Evolutionary conservation across 495 filamentous ascomycete species (phyloP), one percentile per base, ranked within the genome.

Genomic region (Pseudevernia furfuracea): DNA sequence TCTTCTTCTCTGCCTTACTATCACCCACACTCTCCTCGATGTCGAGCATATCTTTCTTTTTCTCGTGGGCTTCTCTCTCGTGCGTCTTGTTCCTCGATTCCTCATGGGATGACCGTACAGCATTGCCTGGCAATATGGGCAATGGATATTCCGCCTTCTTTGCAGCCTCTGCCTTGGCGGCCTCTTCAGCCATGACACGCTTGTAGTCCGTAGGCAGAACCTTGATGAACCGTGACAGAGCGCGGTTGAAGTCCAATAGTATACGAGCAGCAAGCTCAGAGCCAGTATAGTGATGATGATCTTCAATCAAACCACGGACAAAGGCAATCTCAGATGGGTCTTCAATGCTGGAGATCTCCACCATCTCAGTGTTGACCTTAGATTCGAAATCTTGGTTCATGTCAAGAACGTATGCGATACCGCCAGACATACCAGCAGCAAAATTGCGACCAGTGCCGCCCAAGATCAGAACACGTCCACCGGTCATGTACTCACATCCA

Each of bases 401-500:
- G 70, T 99, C 94, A 23, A 99, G 83, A 61, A 97, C 84, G 67
- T 99, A 99, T 41, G 95, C 93, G 77, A 99, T 97, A 79, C 94
- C 94, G 70, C 94, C 94, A 71, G 92, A 97, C 94, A 99, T 99
- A 80, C 94, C 94, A 64, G 94, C 94, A 71, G 95, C 94, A 71
- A 99, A 99, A 82, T 99, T 99, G 67, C 94, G 94, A n/a, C 94
- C 94, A 71, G 91, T 96, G 71, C 87, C 85, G 64, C 94, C 94
- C 55, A 99, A 82, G 66, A 95, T 81, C 64, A 99, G 79, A 44
- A 97, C 85, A 73, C 95, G 91, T 72, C 94, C 94, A 71, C 94
- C 94, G 65, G 94, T 98, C 94, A 99, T 99, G 83, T 99, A 99
- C 80, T 99, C 94, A 73, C 93, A 97, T 57, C 93, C 91, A 73